A percentile compares a stretch with the other conserved stretches of the same genome.
Evolutionary conservation across 495 filamentous ascomycete species (phyloP).

Genomic region (Poronia punctata): DNA sequence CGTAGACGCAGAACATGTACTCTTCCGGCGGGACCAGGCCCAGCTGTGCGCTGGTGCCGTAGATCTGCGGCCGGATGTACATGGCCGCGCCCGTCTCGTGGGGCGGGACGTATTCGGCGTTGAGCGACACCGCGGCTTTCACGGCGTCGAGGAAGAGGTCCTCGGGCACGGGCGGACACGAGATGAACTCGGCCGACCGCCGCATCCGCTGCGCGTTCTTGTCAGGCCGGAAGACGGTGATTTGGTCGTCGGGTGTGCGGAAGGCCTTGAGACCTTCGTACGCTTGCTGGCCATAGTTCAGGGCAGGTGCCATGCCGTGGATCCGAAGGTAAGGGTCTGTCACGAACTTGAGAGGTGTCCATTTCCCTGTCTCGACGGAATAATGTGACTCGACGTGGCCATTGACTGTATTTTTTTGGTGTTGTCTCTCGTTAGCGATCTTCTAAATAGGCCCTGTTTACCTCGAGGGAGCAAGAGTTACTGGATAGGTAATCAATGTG

Average conservation of each 20-base stretch:
- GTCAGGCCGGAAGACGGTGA: slow-evolving; percentile 75
- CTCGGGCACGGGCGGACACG: slow-evolving; percentile 67
- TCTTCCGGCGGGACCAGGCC: slow-evolving; percentile 78
- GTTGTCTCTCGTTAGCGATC: too few relatives aligned
- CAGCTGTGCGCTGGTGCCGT: slow-evolving; percentile 73
- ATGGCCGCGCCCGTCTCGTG: slow-evolving; percentile 76
- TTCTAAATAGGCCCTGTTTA: too few relatives aligned
- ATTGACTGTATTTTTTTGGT: too few relatives aligned
- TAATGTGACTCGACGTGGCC: slow-evolving; percentile 73
- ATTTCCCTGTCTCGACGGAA: slow-evolving; percentile 60
- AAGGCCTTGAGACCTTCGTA: slow-evolving; percentile 94
- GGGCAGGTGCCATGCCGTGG: slow-evolving; percentile 82
- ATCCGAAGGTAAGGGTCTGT: slow-evolving; percentile 69
- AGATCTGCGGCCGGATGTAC: slow-evolving; percentile 84
- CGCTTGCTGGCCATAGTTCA: slow-evolving; percentile 92
- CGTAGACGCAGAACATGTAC: slow-evolving; percentile 80
- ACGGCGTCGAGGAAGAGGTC: slow-evolving; percentile 66
- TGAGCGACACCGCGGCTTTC: slow-evolving; percentile 71
- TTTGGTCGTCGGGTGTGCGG: slow-evolving; percentile 56
- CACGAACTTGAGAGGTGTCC: slow-evolving; percentile 68
- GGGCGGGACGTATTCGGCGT: slow-evolving; percentile 83
- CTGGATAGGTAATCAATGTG: slow-evolving; percentile 7
- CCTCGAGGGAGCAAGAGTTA: neutral
- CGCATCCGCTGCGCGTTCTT: slow-evolving; percentile 77
- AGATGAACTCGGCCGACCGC: slow-evolving; percentile 68